Percentiles rank a stretch among this genome's conserved stretches.
phyloP scores from a whole-genome alignment of 768 basidiomycete species.

The Auriscalpium vulgare region DNA sequence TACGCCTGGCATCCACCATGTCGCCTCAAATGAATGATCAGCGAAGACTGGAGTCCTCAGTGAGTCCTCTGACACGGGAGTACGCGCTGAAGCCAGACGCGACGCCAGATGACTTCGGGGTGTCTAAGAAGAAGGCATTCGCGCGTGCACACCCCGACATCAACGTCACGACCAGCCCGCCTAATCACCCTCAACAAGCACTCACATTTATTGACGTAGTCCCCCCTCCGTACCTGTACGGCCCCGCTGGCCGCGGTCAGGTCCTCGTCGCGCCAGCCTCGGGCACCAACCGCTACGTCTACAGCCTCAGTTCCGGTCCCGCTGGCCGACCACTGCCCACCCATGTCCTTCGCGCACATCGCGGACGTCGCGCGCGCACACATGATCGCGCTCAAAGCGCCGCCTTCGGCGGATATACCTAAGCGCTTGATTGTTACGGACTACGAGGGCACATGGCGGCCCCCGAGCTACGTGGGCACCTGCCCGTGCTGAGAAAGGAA shows the following conservation, averaged over 20 bases:
- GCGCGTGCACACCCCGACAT: constrained; percentile 17
- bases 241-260: constrained; percentile 16
- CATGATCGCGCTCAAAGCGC: neutral
- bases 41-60: constrained; percentile 34
- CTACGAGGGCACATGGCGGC: neutral
- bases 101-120: constrained; percentile 17
- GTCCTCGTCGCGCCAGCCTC: constrained; percentile 9
- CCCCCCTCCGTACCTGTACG: constrained; percentile 25
- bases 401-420: neutral
- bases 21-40: neutral
- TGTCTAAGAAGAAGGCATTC: constrained; percentile 27
- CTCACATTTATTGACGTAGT: constrained; percentile 8
- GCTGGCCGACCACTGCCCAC: constrained; percentile 7
- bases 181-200: neutral
- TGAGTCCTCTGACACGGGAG: constrained; percentile 22
- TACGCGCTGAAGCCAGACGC: constrained; percentile 18
- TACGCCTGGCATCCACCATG: neutral
- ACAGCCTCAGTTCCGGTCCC: constrained; percentile 17
- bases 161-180: constrained; percentile 17
- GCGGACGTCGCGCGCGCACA: neutral
- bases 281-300: constrained; percentile 20
- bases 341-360: neutral
- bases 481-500: neutral
- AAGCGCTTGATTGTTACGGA: neutral
- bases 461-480: neutral